Conservation (phyloP, 2,329 filamentous ascomycete genomes). For the Pseudocercospora pini-densiflorae region DNA sequence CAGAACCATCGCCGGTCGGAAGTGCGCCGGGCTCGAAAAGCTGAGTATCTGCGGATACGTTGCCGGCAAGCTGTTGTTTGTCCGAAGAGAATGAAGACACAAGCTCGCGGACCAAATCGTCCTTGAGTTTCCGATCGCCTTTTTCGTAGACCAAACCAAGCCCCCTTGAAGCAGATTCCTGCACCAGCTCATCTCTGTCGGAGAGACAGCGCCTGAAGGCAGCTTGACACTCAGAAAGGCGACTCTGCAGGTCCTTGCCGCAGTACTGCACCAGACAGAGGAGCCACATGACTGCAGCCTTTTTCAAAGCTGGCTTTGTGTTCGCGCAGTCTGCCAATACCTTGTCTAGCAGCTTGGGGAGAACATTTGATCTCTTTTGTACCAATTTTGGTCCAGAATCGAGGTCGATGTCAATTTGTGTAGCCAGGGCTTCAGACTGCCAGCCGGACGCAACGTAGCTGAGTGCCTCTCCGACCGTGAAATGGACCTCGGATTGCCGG, state of each 20-base stretch:
- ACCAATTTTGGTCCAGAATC: conserved; percentile 40
- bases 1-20: conserved; percentile 85
- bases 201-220: conserved; percentile 87
- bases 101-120: conserved; percentile 83
- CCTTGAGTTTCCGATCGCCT: conserved; percentile 78
- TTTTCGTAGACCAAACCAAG: conserved; percentile 93
- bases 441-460: conserved; percentile 78
- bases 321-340: conserved; percentile 77
- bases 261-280: conserved; percentile 91
- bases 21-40: conserved; percentile 90
- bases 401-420: conserved; percentile 75
- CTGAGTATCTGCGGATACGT: conserved; percentile 88
- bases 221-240: conserved; percentile 77
- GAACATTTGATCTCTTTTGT: conserved; percentile 43
- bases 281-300: conserved; percentile 94
- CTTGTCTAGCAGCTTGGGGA: conserved; percentile 68
- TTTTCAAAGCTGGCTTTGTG: conserved; percentile 86
- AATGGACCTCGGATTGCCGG: conserved; percentile 84
- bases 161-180: conserved; percentile 91
- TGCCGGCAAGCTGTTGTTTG: conserved; percentile 69
- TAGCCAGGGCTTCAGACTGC: conserved; percentile 77
- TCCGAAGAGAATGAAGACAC: conserved; percentile 84
- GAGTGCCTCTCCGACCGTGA: conserved; percentile 87
- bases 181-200: conserved; percentile 89
- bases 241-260: conserved; percentile 77